Evolutionary conservation across 192 early-diverging fungal species (phyloP), one percentile per base, ranked within the genome.

Genomic region (Tieghemiomyces parasiticus): DNA sequence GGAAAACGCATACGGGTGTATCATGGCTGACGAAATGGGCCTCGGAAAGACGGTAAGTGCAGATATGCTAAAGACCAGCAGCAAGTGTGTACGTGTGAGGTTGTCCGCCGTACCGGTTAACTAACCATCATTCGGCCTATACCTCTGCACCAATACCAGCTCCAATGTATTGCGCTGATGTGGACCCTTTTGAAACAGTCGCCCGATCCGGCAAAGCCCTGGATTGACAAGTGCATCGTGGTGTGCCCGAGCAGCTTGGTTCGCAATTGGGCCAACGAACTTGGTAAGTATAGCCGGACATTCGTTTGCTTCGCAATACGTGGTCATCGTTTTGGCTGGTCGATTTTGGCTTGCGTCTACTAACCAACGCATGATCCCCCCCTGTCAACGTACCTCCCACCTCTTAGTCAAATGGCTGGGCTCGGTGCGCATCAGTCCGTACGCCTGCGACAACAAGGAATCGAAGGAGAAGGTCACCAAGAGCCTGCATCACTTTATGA

Each of bases 21-120:
- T 99, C 54, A 97, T 98, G 93, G 97, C 97, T 1, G 97, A 99
- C 71, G 97, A 99, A 64, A 95, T 97, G 88, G 88, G 88, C 25
- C 66, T 91, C 25, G 88, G 89, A 30, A 91, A 91, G 67, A 90
- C 89, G 2, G 80, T 81, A 78, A 58, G 72, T n/a, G n/a, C n/a
- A n/a, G n/a, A n/a, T n/a, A n/a, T n/a, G n/a, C n/a, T 34, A 20
- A 14, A 9, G 19, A 24, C 25, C 42, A 76, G 44, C 72, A 76
- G 64, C 76, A 72, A 50, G 14, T 44, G 33, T 59, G 16, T 35
- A 58, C 19, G 25, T 20, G 26, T 35, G 45, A 22, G 26, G 13
- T 12, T 32, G 20, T 30, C 47, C 45, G 20, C 20, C 2, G 0
- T n/a, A n/a, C n/a, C n/a, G n/a, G n/a, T n/a, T n/a, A n/a, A n/a